Evolutionary conservation across 2,329 filamentous ascomycete genomes (phyloP), one percentile per base, ranked within the genome.

Genomic region (Ustulina deusta): DNA sequence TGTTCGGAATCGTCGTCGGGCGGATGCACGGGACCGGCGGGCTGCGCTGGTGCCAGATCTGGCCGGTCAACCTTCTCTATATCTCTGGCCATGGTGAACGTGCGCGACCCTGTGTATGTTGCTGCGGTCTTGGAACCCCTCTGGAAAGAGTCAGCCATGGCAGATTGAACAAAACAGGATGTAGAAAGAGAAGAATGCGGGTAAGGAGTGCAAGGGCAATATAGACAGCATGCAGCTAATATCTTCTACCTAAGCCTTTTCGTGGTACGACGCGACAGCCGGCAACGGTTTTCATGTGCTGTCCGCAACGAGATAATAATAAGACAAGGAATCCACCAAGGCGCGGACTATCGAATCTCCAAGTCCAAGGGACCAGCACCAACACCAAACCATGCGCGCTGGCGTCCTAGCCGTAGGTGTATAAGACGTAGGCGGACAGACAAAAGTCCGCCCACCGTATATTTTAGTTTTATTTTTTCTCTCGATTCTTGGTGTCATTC

Each of bases 1-100:
- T 81, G 76, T 42, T 82, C 74, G 17, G 74, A 69, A 42, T 74
- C 65, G 17, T 63, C 52, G 10, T 61, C 46, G 13, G 61, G 65
- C 11, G 51, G 29, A 40, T 20, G 27, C 38, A 17, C 17, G 20
- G 63, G 48, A 44, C 46, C 48, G 22, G 36, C 57, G 38, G 62
- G 60, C 34, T 52, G 61, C 22, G 54, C 32, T 2, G 48, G 46
- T 20, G 62, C 52, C 29, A 48, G 42, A 59, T 54, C 32, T 36
- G 49, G 15, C 57, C 38, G 54, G 29, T 48, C 38, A 34, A 44
- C 52, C 40, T 72, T 71, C 66, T 73, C 68, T 34, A 68, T 59
- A 56, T 74, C 73, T 57, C 66, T 36, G 36, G 44, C 58, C 68
- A 69, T 69, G 32, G 38, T 13, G 54, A 48, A 59, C 36, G 38